Conservation (phyloP, 1,284 basidiomycete genomes). For the Sporisorium sorghi region DNA sequence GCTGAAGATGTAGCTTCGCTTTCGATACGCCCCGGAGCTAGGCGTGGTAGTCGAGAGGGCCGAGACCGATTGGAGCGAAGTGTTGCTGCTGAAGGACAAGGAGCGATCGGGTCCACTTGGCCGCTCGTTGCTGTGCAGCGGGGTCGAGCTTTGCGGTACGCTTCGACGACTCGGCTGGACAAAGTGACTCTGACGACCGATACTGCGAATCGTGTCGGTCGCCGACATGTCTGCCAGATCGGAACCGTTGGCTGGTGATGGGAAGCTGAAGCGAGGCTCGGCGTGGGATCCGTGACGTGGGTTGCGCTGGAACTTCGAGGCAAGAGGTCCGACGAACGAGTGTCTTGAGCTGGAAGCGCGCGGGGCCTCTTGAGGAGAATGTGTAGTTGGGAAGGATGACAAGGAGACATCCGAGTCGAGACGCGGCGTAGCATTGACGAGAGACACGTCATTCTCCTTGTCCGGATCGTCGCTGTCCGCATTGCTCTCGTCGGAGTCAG, state of each 20-base stretch:
- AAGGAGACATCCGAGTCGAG: slow-evolving; percentile 15
- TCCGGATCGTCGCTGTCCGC: slow-evolving; percentile 30
- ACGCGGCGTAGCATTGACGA: slow-evolving; percentile 22
- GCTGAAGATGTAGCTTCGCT: slow-evolving; percentile 24
- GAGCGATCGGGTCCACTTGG: slow-evolving; percentile 9
- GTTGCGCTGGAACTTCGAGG: neutral
- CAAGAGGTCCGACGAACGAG: slow-evolving; percentile 23
- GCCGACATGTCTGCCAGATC: slow-evolving; percentile 15
- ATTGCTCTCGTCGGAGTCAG: slow-evolving; percentile 27
- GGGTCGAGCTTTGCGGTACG: slow-evolving; percentile 6
- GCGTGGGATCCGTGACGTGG: neutral
- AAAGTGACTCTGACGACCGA: slow-evolving; percentile 33
- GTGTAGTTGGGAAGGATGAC: neutral
- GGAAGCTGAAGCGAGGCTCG: neutral
- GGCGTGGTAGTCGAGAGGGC: neutral
- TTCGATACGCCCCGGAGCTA: slow-evolving; percentile 11
- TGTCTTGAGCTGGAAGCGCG: slow-evolving; percentile 8
- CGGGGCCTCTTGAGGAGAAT: neutral
- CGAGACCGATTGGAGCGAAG: neutral
- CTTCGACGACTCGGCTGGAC: slow-evolving; percentile 15
- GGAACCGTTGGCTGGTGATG: neutral
- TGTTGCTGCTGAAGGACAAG: slow-evolving; percentile 21
- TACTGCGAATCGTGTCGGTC: slow-evolving; percentile 23
- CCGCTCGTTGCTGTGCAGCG: neutral
- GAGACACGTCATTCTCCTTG: slow-evolving; percentile 43